These are phyloP conservation scores for Rhodotorula toruloides DNA, from an alignment of 768 basidiomycete species.

Conservation along the genomic window DNA sequence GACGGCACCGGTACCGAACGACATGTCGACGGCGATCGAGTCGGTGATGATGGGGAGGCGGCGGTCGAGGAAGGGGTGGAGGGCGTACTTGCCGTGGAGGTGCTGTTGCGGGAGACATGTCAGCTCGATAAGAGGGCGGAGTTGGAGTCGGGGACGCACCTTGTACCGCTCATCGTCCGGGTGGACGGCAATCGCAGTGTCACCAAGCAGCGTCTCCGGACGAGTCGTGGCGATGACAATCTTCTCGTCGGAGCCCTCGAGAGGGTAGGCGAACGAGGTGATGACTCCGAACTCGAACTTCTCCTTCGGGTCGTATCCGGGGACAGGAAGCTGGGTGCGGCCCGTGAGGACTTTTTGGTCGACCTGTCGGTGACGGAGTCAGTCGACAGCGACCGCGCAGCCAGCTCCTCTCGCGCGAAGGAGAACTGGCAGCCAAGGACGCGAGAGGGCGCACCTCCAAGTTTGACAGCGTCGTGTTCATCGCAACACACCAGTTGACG, in stretches of 20 bases:
- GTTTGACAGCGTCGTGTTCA: slow-evolving; percentile 97
- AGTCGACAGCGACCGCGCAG: neutral
- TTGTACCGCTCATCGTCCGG: slow-evolving; percentile 86
- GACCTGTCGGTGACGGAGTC: slow-evolving; percentile 54
- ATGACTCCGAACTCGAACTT: slow-evolving; percentile 95
- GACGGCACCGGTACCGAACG: slow-evolving; percentile 95
- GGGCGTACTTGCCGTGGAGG: slow-evolving; percentile 74
- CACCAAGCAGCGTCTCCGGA: slow-evolving; percentile 97
- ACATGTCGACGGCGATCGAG: slow-evolving; percentile 77
- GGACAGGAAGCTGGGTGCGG: slow-evolving; percentile 77
- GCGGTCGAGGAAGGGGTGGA: slow-evolving; percentile 80
- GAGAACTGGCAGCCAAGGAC: neutral
- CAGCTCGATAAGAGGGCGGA: neutral
- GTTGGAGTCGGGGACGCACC: slow-evolving; percentile 46
- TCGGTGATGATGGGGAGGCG: slow-evolving; percentile 84
- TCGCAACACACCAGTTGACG: slow-evolving; percentile 93
- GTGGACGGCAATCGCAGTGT: slow-evolving; percentile 94
- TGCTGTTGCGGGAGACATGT: slow-evolving; percentile 50
- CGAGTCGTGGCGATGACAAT: slow-evolving; percentile 94
- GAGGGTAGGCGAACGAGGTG: slow-evolving; percentile 88
- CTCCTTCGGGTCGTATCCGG: slow-evolving; percentile 92
- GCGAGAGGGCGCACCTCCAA: slow-evolving; percentile 61
- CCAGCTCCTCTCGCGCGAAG: no score
- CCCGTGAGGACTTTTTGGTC: slow-evolving; percentile 86
- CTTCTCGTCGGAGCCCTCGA: slow-evolving; percentile 83